Conservation (phyloP, 768 basidiomycete genomes). For the Termitomyces sp. region DNA sequence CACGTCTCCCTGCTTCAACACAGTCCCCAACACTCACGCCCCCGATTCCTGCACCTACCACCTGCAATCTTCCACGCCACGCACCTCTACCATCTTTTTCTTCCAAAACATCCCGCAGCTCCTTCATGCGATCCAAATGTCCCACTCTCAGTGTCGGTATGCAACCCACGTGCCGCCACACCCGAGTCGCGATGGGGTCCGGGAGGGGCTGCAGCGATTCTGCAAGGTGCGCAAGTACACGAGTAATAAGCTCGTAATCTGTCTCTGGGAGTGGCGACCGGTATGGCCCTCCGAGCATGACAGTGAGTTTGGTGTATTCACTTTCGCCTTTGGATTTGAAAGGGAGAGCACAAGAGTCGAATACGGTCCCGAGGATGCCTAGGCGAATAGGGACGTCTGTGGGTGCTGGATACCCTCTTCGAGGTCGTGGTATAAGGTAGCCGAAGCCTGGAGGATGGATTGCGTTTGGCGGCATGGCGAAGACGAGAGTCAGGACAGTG, state of each 20-base stretch:
- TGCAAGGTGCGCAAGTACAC: constrained; percentile 31
- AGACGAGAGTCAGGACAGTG: constrained; percentile 85
- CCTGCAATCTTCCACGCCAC: constrained; percentile 34
- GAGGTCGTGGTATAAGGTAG: constrained; percentile 84
- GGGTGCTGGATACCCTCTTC: constrained; percentile 38
- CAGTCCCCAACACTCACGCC: constrained; percentile 89
- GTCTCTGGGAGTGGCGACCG: constrained; percentile 19
- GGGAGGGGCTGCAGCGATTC: constrained; percentile 47
- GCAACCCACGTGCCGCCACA: constrained; percentile 54
- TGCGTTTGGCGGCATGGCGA: constrained; percentile 39
- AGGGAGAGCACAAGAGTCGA: constrained; percentile 73
- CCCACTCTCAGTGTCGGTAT: constrained; percentile 78
- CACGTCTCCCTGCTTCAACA: constrained; percentile 64
- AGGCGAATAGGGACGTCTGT: constrained; percentile 17
- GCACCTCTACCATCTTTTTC: constrained; percentile 32
- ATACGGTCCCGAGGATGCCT: constrained; percentile 78
- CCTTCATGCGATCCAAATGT: constrained; percentile 62
- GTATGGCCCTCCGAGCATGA: constrained; percentile 89
- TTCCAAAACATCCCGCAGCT: constrained; percentile 41
- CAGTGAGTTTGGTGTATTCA: constrained; percentile 69
- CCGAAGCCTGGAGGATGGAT: constrained; percentile 89
- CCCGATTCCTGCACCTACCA: constrained; percentile 80
- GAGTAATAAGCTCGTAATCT: constrained; percentile 12
- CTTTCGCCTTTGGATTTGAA: constrained; percentile 4
- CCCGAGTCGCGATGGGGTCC: constrained; percentile 45